A percentile compares a stretch with the other conserved stretches of the same genome.
phyloP scores from a whole-genome alignment of 2,329 filamentous ascomycete genomes.

The Geosmithia flava region DNA sequence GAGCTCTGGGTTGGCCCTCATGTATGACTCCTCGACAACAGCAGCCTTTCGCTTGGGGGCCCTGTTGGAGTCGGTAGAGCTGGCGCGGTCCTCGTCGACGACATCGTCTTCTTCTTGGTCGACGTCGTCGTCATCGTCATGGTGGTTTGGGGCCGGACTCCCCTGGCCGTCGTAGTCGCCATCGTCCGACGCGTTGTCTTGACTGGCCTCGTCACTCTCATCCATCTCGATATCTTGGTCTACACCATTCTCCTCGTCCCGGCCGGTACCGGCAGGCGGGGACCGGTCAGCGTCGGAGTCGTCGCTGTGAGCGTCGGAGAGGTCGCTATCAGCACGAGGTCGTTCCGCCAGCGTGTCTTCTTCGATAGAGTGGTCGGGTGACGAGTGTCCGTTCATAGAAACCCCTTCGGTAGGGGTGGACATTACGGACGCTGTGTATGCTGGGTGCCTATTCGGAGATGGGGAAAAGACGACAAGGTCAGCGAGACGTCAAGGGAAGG shows the following conservation, averaged over 20 bases:
- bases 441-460: conserved; percentile 34
- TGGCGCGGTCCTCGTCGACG: conserved; percentile 43
- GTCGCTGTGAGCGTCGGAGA: conserved; percentile 58
- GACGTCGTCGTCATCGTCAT: conserved; percentile 18
- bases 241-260: conserved; percentile 26
- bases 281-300: conserved; percentile 33
- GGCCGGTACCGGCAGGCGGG: conserved; percentile 27
- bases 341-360: conserved; percentile 23
- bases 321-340: conserved; percentile 49
- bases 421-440: conserved; percentile 48
- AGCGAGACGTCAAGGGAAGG: conserved; percentile 12
- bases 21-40: conserved; percentile 67
- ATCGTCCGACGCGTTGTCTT: conserved; percentile 50
- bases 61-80: conserved; percentile 58
- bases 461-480: conserved; percentile 17
- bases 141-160: conserved; percentile 31
- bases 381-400: conserved; percentile 54
- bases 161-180: conserved; percentile 67
- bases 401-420: conserved; percentile 48
- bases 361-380: conserved; percentile 35
- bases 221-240: conserved; percentile 26
- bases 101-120: conserved; percentile 2
- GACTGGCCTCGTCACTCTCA: conserved; percentile 33
- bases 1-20: conserved; percentile 82
- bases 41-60: conserved; percentile 61